Percentiles rank a stretch among this genome's conserved stretches.
These are phyloP conservation scores for Penstemon davidsonii DNA, from an alignment of 257 asterid species.

Conservation along the genomic window DNA sequence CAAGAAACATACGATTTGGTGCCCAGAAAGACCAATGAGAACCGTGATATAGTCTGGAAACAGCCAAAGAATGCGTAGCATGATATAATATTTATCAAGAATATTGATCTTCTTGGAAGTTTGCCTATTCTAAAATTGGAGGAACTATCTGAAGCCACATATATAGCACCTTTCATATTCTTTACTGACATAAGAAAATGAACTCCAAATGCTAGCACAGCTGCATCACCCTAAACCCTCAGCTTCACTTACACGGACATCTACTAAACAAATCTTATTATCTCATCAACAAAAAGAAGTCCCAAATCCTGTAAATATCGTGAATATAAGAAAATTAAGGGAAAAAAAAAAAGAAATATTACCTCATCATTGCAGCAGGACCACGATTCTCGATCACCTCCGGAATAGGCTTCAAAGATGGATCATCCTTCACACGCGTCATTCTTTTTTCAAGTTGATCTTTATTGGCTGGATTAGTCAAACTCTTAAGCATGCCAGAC, in stretches of 20 bases:
- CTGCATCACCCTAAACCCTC: background rate
- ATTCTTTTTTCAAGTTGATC: conserved; percentile 88
- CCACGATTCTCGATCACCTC: conserved; percentile 97
- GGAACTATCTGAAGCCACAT: background rate
- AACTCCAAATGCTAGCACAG: background rate
- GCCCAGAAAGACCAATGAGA: background rate
- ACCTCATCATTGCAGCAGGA: conserved; percentile 99
- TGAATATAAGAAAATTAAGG: background rate
- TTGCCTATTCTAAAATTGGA: conserved; percentile 1
- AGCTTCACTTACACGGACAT: background rate
- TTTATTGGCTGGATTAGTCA: conserved; percentile 78
- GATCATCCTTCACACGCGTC: conserved; percentile 83
- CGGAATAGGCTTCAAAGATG: conserved; percentile 90
- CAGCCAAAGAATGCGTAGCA: background rate
- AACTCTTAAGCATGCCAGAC: conserved; percentile 93
- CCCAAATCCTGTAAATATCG: background rate
- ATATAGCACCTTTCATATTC: background rate
- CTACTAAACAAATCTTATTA: conserved; percentile 1
- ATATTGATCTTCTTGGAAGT: background rate
- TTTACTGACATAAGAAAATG: conserved; percentile 1
- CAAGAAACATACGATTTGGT: background rate
- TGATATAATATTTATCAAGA: background rate
- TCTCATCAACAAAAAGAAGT: conserved; percentile 8
- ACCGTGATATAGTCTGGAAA: background rate
- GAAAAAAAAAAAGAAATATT: background rate